Conservation (phyloP, 139 green algal species). For the Medakamo hakoo region DNA sequence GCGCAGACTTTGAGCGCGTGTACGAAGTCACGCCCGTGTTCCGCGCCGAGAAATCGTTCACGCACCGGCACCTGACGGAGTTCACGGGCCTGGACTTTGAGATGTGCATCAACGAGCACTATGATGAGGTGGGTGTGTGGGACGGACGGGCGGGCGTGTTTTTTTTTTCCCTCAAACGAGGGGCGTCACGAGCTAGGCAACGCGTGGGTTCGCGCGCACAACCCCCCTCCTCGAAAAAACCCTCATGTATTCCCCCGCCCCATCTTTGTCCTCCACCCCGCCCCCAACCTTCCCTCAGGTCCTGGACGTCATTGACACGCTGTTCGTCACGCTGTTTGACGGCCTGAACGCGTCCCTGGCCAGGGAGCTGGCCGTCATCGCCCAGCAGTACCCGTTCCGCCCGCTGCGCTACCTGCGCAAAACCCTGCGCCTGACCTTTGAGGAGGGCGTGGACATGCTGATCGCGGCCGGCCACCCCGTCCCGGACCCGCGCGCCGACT, state of each 20-base stretch:
- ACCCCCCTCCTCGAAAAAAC: no score
- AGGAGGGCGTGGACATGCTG: constrained; percentile 86
- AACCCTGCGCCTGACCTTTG: constrained; percentile 67
- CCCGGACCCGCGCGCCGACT: constrained; percentile 76
- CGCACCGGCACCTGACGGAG: constrained; percentile 96
- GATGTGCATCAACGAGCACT: constrained; percentile 95
- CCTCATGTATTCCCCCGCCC: no score
- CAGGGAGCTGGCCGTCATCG: constrained; percentile 58
- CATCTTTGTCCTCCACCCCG: no score
- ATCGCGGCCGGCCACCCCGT: constrained; percentile 49
- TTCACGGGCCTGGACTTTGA: constrained; percentile 98
- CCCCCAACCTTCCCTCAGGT: no score
- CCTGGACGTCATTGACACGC: constrained; percentile 81
- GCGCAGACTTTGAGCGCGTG: constrained; percentile 72
- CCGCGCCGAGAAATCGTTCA: constrained; percentile 86
- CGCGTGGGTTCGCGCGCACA: no score
- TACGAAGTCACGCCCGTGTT: constrained; percentile 98
- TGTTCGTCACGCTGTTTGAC: constrained; percentile 90
- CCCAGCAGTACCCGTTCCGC: constrained; percentile 80
- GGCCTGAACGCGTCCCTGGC: constrained; percentile 14
- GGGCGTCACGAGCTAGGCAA: no score
- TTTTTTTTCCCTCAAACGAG: no score
- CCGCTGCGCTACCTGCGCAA: constrained; percentile 61
- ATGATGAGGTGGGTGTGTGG: constrained; percentile 52
- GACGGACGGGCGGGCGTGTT: constrained; percentile 12